These are phyloP conservation scores for Chloranthus sessilifolius DNA, from an alignment of 164 flowering plant genomes.

Conservation along the genomic window DNA sequence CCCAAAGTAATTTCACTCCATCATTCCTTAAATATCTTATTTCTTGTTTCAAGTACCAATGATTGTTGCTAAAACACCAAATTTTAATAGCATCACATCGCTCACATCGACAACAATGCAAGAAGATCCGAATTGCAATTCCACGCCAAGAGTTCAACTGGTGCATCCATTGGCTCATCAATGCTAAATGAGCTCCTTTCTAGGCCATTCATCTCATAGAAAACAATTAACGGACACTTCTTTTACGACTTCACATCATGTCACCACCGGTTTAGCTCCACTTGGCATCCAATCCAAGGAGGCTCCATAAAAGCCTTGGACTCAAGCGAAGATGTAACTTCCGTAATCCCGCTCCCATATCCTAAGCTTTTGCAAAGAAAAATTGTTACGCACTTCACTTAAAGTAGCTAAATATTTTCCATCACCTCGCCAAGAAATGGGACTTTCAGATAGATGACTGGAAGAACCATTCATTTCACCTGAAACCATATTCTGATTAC, in stretches of 20 bases:
- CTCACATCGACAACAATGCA: slow-evolving; percentile 64
- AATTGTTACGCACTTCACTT: slow-evolving; percentile 25
- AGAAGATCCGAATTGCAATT: slow-evolving; percentile 89
- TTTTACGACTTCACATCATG: slow-evolving; percentile 50
- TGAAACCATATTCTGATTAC: slow-evolving; percentile 20
- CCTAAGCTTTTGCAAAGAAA: slow-evolving; percentile 43
- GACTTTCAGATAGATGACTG: slow-evolving; percentile 24
- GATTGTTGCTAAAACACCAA: slow-evolving; percentile 93
- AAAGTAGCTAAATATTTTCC: slow-evolving; percentile 86
- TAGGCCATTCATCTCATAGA: slow-evolving; percentile 90
- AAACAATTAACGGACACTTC: slow-evolving; percentile 51
- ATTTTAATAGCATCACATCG: slow-evolving; percentile 57
- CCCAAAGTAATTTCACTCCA: slow-evolving; percentile 71
- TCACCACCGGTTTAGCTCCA: slow-evolving; percentile 87
- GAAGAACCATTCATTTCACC: slow-evolving; percentile 22
- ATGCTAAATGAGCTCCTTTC: slow-evolving; percentile 73
- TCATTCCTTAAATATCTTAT: slow-evolving; percentile 53
- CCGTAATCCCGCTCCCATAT: slow-evolving; percentile 96
- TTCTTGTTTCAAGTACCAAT: slow-evolving; percentile 91
- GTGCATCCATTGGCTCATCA: slow-evolving; percentile 44
- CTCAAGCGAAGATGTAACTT: slow-evolving; percentile 65
- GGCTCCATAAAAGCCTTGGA: slow-evolving; percentile 47
- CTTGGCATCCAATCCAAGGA: slow-evolving; percentile 92
- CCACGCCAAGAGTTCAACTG: slow-evolving; percentile 66
- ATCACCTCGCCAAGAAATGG: slow-evolving; percentile 93